A percentile compares a stretch with the other conserved stretches of the same genome.
Conservation (phyloP, 768 basidiomycete species). For the Tephrocybe rancida region DNA sequence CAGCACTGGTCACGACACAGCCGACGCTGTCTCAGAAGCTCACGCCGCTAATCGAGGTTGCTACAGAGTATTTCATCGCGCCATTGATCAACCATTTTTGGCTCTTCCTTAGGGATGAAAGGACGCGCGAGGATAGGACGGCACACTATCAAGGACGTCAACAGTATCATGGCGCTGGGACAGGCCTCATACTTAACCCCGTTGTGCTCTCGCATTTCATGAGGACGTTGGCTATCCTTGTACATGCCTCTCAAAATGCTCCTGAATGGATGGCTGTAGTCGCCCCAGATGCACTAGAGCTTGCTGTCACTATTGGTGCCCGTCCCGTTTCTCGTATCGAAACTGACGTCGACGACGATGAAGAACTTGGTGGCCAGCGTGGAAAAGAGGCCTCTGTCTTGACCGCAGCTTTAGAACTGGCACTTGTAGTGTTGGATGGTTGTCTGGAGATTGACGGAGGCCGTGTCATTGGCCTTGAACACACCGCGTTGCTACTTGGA, state of each 20-base stretch:
- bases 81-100: constrained; percentile 95
- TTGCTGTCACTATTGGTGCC: constrained; percentile 80
- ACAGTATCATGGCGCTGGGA: constrained; percentile 73
- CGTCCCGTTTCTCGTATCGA: constrained; percentile 54
- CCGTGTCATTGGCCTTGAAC: constrained; percentile 71
- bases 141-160: constrained; percentile 52
- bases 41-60: constrained; percentile 65
- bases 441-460: constrained; percentile 80
- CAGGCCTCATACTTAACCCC: constrained; percentile 81
- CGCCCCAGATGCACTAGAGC: constrained; percentile 80
- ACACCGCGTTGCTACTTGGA: constrained; percentile 69
- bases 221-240: constrained; percentile 73
- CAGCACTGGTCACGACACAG: constrained; percentile 1
- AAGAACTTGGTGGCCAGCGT: constrained; percentile 30
- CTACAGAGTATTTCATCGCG: constrained; percentile 86
- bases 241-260: constrained; percentile 82
- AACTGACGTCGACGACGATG: constrained; percentile 33
- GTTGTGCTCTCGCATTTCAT: constrained; percentile 77
- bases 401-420: constrained; percentile 74
- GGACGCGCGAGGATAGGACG: constrained; percentile 73
- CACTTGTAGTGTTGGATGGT: constrained; percentile 74
- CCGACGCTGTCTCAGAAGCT: constrained; percentile 14
- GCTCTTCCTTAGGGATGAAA: constrained; percentile 87
- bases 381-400: constrained; percentile 75
- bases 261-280: constrained; percentile 80